These are phyloP conservation scores for Polygonum maritimum DNA, from an alignment of 148 eudicot genomes.

Conservation along the genomic window DNA sequence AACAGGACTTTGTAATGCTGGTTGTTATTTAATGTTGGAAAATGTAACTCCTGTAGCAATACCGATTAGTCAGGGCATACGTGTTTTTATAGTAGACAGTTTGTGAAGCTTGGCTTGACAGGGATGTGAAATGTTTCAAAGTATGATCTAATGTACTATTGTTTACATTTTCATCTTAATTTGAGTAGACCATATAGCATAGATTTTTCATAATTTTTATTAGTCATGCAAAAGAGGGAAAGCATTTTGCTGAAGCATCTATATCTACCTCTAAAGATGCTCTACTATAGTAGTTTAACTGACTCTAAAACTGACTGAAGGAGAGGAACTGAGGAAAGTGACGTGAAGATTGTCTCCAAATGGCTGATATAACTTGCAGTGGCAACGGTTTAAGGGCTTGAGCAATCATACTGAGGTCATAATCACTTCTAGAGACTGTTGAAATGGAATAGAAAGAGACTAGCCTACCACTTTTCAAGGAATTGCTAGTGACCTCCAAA, in stretches of 20 bases:
- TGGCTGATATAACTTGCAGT: background rate
- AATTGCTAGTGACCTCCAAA: background rate
- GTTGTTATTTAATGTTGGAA: background rate
- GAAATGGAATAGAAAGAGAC: background rate
- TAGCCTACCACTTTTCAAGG: background rate
- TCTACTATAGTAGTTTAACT: background rate
- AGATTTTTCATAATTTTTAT: background rate
- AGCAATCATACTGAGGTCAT: background rate
- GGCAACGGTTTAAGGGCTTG: background rate
- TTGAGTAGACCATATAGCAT: background rate
- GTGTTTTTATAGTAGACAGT: background rate
- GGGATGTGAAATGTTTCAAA: background rate
- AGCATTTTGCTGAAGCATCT: background rate
- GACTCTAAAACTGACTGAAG: background rate
- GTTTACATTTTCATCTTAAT: background rate
- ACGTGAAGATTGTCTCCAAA: background rate
- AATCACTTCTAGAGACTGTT: background rate
- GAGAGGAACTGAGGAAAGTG: background rate
- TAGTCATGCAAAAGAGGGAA: slow-evolving; percentile 2
- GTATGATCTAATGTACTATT: background rate
- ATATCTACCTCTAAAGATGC: background rate
- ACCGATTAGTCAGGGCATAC: background rate
- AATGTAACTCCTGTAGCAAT: background rate
- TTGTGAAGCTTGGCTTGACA: background rate
- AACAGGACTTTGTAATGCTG: background rate